Base-by-base conservation (phyloP, 2,329 filamentous ascomycete genomes). In the Akanthomyces dipterigenus region DNA sequence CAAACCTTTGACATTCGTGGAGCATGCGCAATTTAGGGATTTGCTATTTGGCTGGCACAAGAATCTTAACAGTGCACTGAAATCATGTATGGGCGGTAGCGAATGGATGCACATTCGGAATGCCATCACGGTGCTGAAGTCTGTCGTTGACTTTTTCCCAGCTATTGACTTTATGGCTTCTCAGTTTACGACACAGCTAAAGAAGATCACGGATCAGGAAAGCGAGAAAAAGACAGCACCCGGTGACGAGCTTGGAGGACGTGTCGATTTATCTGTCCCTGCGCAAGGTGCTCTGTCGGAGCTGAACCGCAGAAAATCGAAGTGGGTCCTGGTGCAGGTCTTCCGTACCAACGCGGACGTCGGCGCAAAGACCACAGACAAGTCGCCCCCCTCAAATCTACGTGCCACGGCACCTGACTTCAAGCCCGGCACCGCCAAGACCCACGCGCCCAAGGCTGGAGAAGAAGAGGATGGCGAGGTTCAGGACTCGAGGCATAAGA, bases 51-150 rank as follows among this genome's bases (percentile, higher is more conserved):
- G 90, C 67, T 98, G 93, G 92, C 96, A 99, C 73, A 87, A 88
- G 68, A 86, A 89, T 65, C 77, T 99, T 48, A 89, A 89, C 67
- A 84, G 79, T 55, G 91, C 93, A 2, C 78, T 99, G 60, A 93
- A 92, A 71, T 83, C 83, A 42, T 97, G 93, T 71, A 81, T 99
- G 51, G 85, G 86, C 20, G 88, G 88, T 31, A 87, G 85, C 36
- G 93, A 98, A 74, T 99, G 95, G 84, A 97, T 97, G 89, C 93
- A 97, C 73, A 96, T 98, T 71, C 88, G 93, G 60, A 99, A 99
- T 71, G 91, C 92, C 49, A 96, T 98, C 66, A 95, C 89, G 62
- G 82, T 98, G 4, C 80, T 99, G 63, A 96, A 95, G 71, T 83
- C 85, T 12, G 82, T 96, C 53, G 83, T 91, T 26, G 86, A 91